Base-by-base conservation (phyloP, 805 yeast species). In the Grigorovia yakushimaensis region DNA sequence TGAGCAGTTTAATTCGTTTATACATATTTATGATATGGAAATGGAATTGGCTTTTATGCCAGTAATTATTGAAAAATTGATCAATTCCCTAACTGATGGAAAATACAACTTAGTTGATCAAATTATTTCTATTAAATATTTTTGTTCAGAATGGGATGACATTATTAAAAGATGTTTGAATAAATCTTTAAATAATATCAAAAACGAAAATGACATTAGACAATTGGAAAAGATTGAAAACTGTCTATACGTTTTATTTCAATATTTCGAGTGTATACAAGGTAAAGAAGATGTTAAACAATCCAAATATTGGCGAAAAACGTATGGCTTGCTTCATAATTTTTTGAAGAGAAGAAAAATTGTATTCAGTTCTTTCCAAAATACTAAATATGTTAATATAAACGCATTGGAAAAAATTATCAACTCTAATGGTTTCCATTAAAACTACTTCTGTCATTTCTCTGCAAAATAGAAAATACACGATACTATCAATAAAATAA, bases 41-140 rank as follows among this genome's bases (percentile, higher is more conserved):
- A 45, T 47, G 19, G 58, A 57, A 22, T 38, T 54, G 13, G 52
- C 49, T 19, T 54, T 52, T 24, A 43, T 62, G 41, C 62, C 64
- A 13, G 35, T 55, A 21, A 21, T 62, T 7, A 59, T 60, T 11
- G 63, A 62, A 37, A 51, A 48, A 10, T 50, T 56, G 4, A 46
- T 60, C 18, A 35, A 47, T 36, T 54, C 52, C 43, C 35, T 54
- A 23, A 44, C 48, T 22, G 11, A 20, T 4, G 21, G 5, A 18
- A 19, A 39, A 15, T 44, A 18, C 39, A 35, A 44, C 23, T 11
- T 44, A 19, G 47, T 44, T 10, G 41, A 44, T 27, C 20, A 20
- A 7, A 44, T 44, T 19, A 39, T 44, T 8, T 44, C 47, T 4
- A 38, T 44, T 20, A 38, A 19, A 19, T n/a, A 18, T n/a, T 44